Evolutionary conservation across 2,329 filamentous ascomycete genomes (phyloP), one percentile per base, ranked within the genome.

Genomic region (Pezicula rhizophila): DNA sequence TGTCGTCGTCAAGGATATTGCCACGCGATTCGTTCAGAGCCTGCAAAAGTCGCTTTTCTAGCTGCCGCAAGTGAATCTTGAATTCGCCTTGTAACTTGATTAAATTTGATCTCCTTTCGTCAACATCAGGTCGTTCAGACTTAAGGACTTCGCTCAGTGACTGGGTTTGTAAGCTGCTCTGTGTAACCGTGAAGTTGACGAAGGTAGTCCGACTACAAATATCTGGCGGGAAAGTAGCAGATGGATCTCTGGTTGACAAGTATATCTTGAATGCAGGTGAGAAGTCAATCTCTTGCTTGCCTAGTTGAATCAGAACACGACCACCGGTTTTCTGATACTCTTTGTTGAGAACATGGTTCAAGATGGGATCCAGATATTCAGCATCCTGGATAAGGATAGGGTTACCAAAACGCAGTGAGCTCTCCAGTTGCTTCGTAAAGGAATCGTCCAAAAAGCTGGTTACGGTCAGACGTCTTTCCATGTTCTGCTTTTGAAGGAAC

Each of bases 61-160:
- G 79, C 67, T 95, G 89, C 54, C 93, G 86, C 39, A 99, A 80
- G 69, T 96, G 92, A n/a, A 97, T 85, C 72, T 95, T 96, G 78
- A 99, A 99, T 70, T 99, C 95, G 62, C 93, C 93, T 72, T 99
- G 93, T 61, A 96, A 81, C 73, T 99, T 99, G 78, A 97, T 95
- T 57, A 99, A 83, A 66, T 99, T 97, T 33, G 91, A 95, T 49
- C 93, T 84, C 56, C 93, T 82, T 74, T 97, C 91, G 65, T 99
- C 93, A 15, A 99, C 90, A 70, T 99, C 93, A 4, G 95, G 93
- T 48, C 95, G 83, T 74, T 99, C 93, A 12, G 91, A 96, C 69
- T 97, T 97, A 63, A 99, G 80, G 31, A 97, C 93, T 55, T 99
- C 91, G 59, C 96, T 96, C 58, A 99, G 81, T 1, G 93, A 96